Percentiles rank a stretch among this genome's conserved stretches.
phyloP scores from a whole-genome alignment of 805 yeast species.

The Saturnispora galanensis region DNA sequence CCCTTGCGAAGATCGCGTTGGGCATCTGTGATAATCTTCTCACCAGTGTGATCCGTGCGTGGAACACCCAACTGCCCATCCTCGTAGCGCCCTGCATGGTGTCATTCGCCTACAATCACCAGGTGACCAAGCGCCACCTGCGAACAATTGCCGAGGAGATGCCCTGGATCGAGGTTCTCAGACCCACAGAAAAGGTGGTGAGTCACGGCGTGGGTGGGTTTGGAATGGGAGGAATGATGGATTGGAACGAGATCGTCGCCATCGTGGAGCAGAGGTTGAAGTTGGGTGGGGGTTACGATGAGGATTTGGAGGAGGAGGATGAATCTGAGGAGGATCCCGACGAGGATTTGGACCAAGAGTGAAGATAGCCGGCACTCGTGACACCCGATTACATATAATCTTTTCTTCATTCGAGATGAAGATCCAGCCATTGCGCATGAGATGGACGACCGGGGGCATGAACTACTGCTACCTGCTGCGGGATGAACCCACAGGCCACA shows the following conservation, averaged over 20 bases:
- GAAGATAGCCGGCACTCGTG: background rate
- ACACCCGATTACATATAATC: background rate
- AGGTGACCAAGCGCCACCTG: slow-evolving; percentile 45
- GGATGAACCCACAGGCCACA: slow-evolving; percentile 53
- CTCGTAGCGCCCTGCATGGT: slow-evolving; percentile 54
- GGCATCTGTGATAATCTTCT: slow-evolving; percentile 51
- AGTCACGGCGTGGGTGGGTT: slow-evolving; percentile 43
- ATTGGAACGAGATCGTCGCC: slow-evolving; percentile 53
- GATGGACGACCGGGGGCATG: slow-evolving; percentile 86
- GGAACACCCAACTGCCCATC: slow-evolving; percentile 52
- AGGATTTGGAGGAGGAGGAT: slow-evolving; percentile 39
- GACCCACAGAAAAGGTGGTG: slow-evolving; percentile 50
- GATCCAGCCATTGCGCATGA: slow-evolving; percentile 73
- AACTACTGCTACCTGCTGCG: slow-evolving; percentile 77
- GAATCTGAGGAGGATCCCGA: slow-evolving; percentile 21
- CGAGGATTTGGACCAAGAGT: slow-evolving; percentile 15
- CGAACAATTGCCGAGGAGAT: slow-evolving; percentile 46
- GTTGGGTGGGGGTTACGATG: slow-evolving; percentile 42
- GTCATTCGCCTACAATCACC: slow-evolving; percentile 47
- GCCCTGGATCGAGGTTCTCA: slow-evolving; percentile 53
- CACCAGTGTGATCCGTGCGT: slow-evolving; percentile 50
- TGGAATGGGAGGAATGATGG: slow-evolving; percentile 65
- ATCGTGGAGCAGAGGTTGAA: slow-evolving; percentile 43
- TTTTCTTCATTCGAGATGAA: slow-evolving; percentile 48
- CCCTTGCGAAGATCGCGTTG: slow-evolving; percentile 44